These are phyloP conservation scores for Strobilomyces confusus DNA, from an alignment of 768 basidiomycete species.

Conservation along the genomic window DNA sequence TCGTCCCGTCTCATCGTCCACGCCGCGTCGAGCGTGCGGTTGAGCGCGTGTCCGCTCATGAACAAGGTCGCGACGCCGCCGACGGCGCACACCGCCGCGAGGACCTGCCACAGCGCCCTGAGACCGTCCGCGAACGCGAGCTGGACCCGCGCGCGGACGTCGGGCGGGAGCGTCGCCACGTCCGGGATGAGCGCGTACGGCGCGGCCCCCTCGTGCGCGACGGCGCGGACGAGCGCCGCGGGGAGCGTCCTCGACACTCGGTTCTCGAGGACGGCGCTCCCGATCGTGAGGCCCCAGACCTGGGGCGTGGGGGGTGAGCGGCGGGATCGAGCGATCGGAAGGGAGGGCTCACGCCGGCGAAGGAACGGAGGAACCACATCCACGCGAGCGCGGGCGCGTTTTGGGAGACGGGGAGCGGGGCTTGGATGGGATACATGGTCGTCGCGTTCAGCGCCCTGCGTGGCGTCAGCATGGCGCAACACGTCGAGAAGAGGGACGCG, in stretches of 20 bases:
- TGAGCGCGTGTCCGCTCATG: constrained; percentile 15
- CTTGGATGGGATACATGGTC: constrained; percentile 31
- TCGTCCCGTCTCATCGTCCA: constrained; percentile 6
- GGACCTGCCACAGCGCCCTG: constrained; percentile 38
- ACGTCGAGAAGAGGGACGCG: neutral
- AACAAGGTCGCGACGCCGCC: constrained; percentile 15
- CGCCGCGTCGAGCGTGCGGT: constrained; percentile 2
- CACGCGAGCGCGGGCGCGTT: constrained; percentile 39
- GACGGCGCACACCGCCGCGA: constrained; percentile 34
- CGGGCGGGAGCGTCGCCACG: constrained; percentile 33
- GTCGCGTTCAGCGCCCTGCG: constrained; percentile 13
- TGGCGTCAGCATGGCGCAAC: too few species aligned
- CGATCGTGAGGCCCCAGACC: constrained; percentile 51
- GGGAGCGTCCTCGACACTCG: constrained; percentile 42
- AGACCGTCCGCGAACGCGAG: constrained; percentile 41
- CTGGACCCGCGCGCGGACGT: constrained; percentile 33
- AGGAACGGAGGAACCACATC: constrained; percentile 32
- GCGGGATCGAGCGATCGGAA: too few species aligned
- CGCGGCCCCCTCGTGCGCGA: constrained; percentile 26
- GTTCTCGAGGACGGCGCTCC: constrained; percentile 50
- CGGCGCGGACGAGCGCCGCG: constrained; percentile 28
- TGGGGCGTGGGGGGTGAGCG: constrained; percentile 16
- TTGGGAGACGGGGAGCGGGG: constrained; percentile 29
- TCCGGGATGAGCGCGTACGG: constrained; percentile 33
- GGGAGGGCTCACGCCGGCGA: constrained; percentile 20